Conservation (phyloP, 1,139 yeast genomes). For the Pichia sp. region DNA sequence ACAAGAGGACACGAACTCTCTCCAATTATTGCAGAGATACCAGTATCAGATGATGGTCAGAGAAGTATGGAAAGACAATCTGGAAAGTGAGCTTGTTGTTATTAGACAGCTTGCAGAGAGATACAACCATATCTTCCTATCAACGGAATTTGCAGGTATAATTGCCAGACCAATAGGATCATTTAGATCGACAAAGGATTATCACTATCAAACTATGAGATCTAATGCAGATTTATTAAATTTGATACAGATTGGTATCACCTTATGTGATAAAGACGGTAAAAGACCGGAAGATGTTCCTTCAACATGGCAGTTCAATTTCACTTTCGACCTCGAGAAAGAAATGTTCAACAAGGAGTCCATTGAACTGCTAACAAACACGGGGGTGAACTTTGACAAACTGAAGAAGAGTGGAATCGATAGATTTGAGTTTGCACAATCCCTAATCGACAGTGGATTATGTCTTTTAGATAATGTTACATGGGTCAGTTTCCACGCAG, state of each 20-base stretch:
- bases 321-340: conserved; percentile 65
- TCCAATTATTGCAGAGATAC: conserved; percentile 8
- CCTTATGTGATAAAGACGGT: conserved; percentile 75
- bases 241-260: conserved; percentile 82
- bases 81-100: conserved; percentile 74
- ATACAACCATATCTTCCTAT: conserved; percentile 68
- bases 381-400: conserved; percentile 77
- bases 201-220: conserved; percentile 92
- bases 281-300: conserved; percentile 66
- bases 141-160: conserved; percentile 94
- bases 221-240: conserved; percentile 84
- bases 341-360: conserved; percentile 85
- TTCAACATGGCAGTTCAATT: conserved; percentile 96
- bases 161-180: conserved; percentile 97
- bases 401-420: conserved; percentile 79
- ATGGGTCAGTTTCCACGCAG: conserved; percentile 93
- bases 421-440: conserved; percentile 75
- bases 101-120: conserved; percentile 68
- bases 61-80: conserved; percentile 83
- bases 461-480: conserved; percentile 66
- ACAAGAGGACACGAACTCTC: conserved; percentile 7
- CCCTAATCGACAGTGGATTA: conserved; percentile 81
- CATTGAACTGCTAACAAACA: conserved; percentile 66
- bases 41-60: conserved; percentile 40
- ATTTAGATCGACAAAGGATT: conserved; percentile 83